phyloP scores from a whole-genome alignment of 2,329 filamentous ascomycete species.

The Claviceps quebecensis region DNA sequence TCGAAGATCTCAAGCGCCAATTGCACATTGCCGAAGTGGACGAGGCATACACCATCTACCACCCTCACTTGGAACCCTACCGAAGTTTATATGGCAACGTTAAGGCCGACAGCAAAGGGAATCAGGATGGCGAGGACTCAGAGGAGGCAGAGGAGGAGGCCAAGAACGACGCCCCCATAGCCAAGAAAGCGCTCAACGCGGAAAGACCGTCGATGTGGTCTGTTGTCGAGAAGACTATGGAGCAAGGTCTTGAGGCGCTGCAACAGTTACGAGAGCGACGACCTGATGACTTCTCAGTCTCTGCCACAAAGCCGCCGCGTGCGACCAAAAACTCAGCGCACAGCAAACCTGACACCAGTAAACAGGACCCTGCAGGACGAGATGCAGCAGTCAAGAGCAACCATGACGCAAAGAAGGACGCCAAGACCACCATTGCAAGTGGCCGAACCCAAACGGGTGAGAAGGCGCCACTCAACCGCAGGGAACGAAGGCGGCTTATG shows the following conservation, averaged over 20 bases:
- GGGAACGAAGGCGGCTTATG: constrained; percentile 22
- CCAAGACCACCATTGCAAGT: constrained; percentile 1
- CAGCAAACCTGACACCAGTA: neutral
- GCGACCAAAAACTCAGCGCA: neutral
- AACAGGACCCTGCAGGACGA: neutral
- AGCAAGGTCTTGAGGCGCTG: constrained; percentile 36
- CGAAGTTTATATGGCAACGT: constrained; percentile 42
- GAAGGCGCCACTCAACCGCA: constrained; percentile 19
- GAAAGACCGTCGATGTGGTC: constrained; percentile 51
- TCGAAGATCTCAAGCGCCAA: constrained; percentile 35
- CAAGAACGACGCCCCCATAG: constrained; percentile 22
- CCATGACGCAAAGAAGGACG: constrained; percentile 11
- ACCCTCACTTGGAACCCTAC: constrained; percentile 58
- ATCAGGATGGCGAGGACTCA: constrained; percentile 20
- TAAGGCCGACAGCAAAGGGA: constrained; percentile 24
- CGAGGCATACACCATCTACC: constrained; percentile 60
- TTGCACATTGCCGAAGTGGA: constrained; percentile 61
- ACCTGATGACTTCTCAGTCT: constrained; percentile 9
- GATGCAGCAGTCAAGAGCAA: constrained; percentile 5
- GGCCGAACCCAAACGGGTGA: constrained; percentile 10
- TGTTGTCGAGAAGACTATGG: constrained; percentile 50
- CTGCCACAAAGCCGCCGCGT: constrained; percentile 7
- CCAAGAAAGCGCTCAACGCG: constrained; percentile 28
- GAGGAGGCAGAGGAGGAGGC: constrained; percentile 26
- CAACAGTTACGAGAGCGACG: constrained; percentile 41